Evolutionary conservation across 768 basidiomycete species (phyloP), one percentile per base, ranked within the genome.

Genomic region (Termitomyces bulborhizus): DNA sequence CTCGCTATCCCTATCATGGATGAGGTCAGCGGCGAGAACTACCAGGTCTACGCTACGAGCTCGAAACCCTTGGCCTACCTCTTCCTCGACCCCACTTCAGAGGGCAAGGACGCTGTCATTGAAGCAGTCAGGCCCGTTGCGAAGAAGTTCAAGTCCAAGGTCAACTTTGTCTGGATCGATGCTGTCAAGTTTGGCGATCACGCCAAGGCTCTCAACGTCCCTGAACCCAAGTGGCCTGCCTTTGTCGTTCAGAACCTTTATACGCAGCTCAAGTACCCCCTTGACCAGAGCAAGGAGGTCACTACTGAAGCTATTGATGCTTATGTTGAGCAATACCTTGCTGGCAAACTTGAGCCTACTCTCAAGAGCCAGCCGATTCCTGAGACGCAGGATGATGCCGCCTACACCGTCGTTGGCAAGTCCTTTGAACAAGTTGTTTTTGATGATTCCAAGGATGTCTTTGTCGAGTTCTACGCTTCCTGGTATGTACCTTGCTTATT

Each of bases 131-230:
- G 77, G 62, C 85, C 92, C 8, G 69, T 96, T 51, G 97, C 97
- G 6, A 74, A 83, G 51, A 82, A 85, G 66, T 83, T 82, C 78
- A 93, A 90, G 73, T 80, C 84, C 63, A 86, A 91, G 73, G 66
- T 98, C 68, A 97, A 97, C 85, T 97, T 98, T 69, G 96, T 98
- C 58, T 96, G 87, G 86, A 98, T 99, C 63, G 97, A 99, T 69
- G 94, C 93, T 24, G 74, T 88, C 74, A 93, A 94, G 70, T 99
- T 94, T 63, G 84, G 83, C 63, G 96, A 98, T 65, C 97, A 99
- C 75, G 97, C 88, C 62, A 94, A 93, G 72, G 90, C 91, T 1
- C 81, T 99, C 55, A 96, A 95, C 79, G 80, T 99, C 54, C 67
- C 69, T 27, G 90, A 93, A 65, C 71, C 84, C 63, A 87, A 88